Percentiles rank a stretch among this genome's conserved stretches.
These are phyloP conservation scores for Clarireedia hainanense DNA, from an alignment of 2,329 filamentous ascomycete genomes.

Conservation along the genomic window DNA sequence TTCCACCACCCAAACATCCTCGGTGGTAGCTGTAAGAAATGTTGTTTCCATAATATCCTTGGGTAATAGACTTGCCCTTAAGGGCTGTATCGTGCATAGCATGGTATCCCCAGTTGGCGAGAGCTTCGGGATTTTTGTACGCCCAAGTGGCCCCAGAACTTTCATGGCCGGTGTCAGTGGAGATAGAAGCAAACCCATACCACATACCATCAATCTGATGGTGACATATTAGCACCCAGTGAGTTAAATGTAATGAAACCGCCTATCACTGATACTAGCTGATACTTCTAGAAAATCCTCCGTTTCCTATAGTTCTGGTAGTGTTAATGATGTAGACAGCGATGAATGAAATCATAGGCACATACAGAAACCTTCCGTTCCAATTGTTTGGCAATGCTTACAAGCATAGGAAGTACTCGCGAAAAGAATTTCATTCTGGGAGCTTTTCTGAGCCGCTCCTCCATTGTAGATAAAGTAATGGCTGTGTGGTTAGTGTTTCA, in stretches of 20 bases:
- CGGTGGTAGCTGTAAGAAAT: slow-evolving; percentile 31
- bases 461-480: too few species aligned
- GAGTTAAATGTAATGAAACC: too few species aligned
- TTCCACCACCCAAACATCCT: slow-evolving; percentile 33
- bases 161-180: not conserved
- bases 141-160: not conserved
- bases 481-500: too few species aligned
- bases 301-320: not conserved
- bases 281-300: not conserved
- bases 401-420: too few species aligned
- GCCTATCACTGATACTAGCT: not conserved
- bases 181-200: not conserved
- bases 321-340: not conserved
- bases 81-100: not conserved
- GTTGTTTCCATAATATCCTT: slow-evolving; percentile 24
- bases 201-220: not conserved
- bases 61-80: not conserved
- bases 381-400: not conserved
- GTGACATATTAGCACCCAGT: too few species aligned
- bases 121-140: not conserved
- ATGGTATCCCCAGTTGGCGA: not conserved
- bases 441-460: too few species aligned
- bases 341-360: not conserved
- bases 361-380: not conserved
- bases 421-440: too few species aligned